Evolutionary conservation across 495 filamentous ascomycete species (phyloP), one percentile per base, ranked within the genome.

Genomic region (Rhizodiscina lignyota): DNA sequence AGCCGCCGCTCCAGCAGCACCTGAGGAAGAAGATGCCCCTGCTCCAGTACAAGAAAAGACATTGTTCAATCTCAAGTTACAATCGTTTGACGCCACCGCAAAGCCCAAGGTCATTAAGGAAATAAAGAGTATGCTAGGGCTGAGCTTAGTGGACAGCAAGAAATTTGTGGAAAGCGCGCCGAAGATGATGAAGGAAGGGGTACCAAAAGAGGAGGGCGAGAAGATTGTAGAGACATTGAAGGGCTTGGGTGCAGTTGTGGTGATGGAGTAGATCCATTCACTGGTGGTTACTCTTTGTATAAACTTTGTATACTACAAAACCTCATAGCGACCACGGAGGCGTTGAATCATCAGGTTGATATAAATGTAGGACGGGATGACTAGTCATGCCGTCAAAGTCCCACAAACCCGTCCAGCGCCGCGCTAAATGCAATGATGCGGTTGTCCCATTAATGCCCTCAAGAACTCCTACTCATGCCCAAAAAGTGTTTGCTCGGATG

Each of bases 41-140:
- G 82, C 87, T 6, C 79, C 75, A 5, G 71, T 74, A 16, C 74
- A 77, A 48, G 91, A 94, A 63, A 99, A 96, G 74, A 94, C 91
- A 2, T 75, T 96, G 16, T 99, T 99, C 72, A 92, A 75, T 59
- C 53, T 99, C 36, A 94, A 92, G 58, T 77, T 99, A 23, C 68
- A 78, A 55, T 76, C 77, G 11, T 85, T 94, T 60, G 89, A 94
- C 26, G 70, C 86, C 20, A 66, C 53, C 11, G 64, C 89, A 38
- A 99, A 99, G 66, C 83, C 91, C 36, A 99, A 99, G 74, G 64
- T 99, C 39, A 99, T 99, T 65, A 99, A 99, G 72, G 89, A 99
- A 68, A 76, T 99, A 60, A 99, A 99, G 74, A 71, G 68, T 48
- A 69, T 99, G 70, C 67, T 99, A 35, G 89, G 91, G 3, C 59